Evolutionary conservation across 1,139 yeast species (phyloP).

Genomic region (Blastobotrys proliferans): DNA sequence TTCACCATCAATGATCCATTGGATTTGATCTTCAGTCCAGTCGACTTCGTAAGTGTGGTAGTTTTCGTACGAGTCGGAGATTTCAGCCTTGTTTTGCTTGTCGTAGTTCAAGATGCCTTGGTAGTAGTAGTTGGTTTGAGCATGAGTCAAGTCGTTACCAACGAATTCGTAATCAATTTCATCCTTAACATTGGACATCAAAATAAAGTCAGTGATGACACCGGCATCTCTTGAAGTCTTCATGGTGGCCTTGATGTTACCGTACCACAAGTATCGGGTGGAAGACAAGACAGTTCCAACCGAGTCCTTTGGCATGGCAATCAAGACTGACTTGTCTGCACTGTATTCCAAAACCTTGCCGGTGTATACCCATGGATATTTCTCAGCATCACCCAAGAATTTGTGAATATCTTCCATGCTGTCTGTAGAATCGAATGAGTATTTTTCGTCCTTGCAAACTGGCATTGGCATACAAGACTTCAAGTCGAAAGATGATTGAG

Average conservation of each 20-base stretch:
- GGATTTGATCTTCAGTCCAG: slow-evolving; percentile 71
- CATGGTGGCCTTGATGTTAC: slow-evolving; percentile 64
- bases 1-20: slow-evolving; percentile 74
- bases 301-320: slow-evolving; percentile 76
- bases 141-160: slow-evolving; percentile 63
- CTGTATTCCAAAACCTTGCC: slow-evolving; percentile 50
- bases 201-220: slow-evolving; percentile 78
- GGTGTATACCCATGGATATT: slow-evolving; percentile 68
- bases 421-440: slow-evolving; percentile 30
- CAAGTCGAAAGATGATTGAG: slow-evolving; percentile 55
- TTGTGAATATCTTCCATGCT: slow-evolving; percentile 39
- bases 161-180: slow-evolving; percentile 88
- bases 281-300: slow-evolving; percentile 81
- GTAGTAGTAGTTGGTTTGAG: slow-evolving; percentile 77
- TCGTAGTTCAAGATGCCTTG: slow-evolving; percentile 68
- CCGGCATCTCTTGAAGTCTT: slow-evolving; percentile 76
- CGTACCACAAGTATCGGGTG: slow-evolving; percentile 82
- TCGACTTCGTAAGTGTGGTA: slow-evolving; percentile 79
- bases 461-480: slow-evolving; percentile 70
- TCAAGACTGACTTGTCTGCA: slow-evolving; percentile 48
- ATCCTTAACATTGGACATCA: slow-evolving; percentile 83
- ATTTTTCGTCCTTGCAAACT: slow-evolving; percentile 33
- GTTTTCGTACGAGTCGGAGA: slow-evolving; percentile 51
- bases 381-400: slow-evolving; percentile 69
- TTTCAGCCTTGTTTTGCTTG: slow-evolving; percentile 49